Evolutionary conservation across 23 red algal genomes (phyloP), one percentile per base, ranked within the genome.

Genomic region (Cyanidiococcus yangmingshanensis): DNA sequence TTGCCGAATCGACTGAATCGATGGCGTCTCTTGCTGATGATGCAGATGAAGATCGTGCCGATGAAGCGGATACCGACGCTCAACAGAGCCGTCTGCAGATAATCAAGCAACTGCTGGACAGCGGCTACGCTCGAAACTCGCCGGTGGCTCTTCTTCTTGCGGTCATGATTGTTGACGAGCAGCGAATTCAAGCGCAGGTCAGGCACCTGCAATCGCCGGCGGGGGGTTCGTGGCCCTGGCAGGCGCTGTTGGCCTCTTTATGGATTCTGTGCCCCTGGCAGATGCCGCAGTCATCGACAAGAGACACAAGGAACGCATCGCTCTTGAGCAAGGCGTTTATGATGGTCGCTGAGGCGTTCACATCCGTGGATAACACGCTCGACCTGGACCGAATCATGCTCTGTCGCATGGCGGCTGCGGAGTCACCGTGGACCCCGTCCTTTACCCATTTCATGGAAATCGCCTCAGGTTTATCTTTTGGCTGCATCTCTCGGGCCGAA

Each of bases 161-260:
- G 32, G 63, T 35, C 16, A 32, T 71, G 63, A 35, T 35, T 7
- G n/a, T 12, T 7, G n/a, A 71, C n/a, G 21, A 32, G 27, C 12
- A 25, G 12, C 63, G 15, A 2, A 35, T 71, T 25, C 63, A 29
- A 7, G 15, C 63, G n/a, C 3, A 3, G 7, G 27, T 29, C 7
- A 25, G 32, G 32, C 63, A 29, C n/a, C 63, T 71, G 63, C 3
- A 27, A 3, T 7, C 63, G 27, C 32, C 63, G 27, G 15, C 63
- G 12, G 63, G 63, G n/a, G 63, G 32, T 35, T 2, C n/a, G 32
- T 71, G 63, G 63, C 63, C 63, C n/a, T 71, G 63, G 63, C 63
- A 25, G 27, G 63, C 63, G 63, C 63, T 71, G 12, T 71, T 71
- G n/a, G 32, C 7, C 63, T 71, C 16, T 29, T 29, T 71, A 2